phyloP scores from a whole-genome alignment of 2,329 filamentous ascomycete species.

The Ophioceras dolichostomum region DNA sequence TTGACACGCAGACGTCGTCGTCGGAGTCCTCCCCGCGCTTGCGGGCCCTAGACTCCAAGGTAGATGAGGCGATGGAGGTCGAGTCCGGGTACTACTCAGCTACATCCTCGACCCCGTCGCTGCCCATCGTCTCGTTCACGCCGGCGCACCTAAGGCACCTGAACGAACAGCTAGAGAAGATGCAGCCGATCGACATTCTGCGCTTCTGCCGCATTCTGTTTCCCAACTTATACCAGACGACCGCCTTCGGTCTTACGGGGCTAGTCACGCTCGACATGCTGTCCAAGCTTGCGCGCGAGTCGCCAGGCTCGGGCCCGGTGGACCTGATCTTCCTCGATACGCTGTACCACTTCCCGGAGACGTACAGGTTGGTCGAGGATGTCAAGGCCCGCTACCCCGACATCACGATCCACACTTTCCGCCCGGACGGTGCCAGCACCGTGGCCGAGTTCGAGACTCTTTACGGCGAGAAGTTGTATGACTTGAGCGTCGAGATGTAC shows the following conservation, averaged over 20 bases:
- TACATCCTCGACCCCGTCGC: slow-evolving; percentile 44
- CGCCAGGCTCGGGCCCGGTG: slow-evolving; percentile 40
- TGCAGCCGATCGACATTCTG: slow-evolving; percentile 83
- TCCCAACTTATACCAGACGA: slow-evolving; percentile 79
- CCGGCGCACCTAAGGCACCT: slow-evolving; percentile 80
- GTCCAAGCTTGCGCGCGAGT: slow-evolving; percentile 56
- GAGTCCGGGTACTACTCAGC: slow-evolving; percentile 81
- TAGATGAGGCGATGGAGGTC: slow-evolving; percentile 27
- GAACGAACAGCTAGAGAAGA: slow-evolving; percentile 77
- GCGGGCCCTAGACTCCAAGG: slow-evolving; percentile 22
- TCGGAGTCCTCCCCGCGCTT: slow-evolving; percentile 20
- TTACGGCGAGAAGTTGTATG: slow-evolving; percentile 72
- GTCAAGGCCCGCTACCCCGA: slow-evolving; percentile 67
- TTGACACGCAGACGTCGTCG: slow-evolving; percentile 4
- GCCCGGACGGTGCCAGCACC: slow-evolving; percentile 64
- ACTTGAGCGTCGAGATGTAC: slow-evolving; percentile 77
- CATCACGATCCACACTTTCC: slow-evolving; percentile 78
- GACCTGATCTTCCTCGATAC: slow-evolving; percentile 76
- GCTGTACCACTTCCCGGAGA: slow-evolving; percentile 71
- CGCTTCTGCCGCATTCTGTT: slow-evolving; percentile 86
- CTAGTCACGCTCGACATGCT: slow-evolving; percentile 79
- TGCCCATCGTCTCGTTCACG: slow-evolving; percentile 75
- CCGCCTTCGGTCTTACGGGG: slow-evolving; percentile 70
- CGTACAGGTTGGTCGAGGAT: slow-evolving; percentile 58
- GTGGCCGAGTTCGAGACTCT: slow-evolving; percentile 66